Conservation (phyloP, 495 filamentous ascomycete genomes). For the Penicillium pulvis region DNA sequence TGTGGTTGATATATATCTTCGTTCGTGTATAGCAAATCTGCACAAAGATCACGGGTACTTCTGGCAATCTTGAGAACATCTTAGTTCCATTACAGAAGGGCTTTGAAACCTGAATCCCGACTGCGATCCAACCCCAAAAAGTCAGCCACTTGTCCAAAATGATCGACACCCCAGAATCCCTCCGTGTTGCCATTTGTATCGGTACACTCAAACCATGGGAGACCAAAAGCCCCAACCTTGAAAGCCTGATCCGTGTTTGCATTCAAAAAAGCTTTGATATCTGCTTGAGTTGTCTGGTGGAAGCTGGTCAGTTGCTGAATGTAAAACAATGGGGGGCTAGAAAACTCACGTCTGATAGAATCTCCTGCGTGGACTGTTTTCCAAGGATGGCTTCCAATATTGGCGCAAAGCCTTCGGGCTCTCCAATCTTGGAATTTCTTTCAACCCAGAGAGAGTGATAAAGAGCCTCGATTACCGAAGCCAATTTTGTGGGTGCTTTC, state of each 20-base stretch:
- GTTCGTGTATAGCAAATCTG: too few relatives aligned
- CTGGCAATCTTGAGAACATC: neutral
- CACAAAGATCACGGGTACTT: too few relatives aligned
- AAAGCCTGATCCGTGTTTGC: constrained; percentile 62
- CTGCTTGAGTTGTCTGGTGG: constrained; percentile 35
- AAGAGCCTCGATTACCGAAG: constrained; percentile 48
- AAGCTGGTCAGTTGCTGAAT: neutral
- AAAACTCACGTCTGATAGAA: constrained; percentile 39
- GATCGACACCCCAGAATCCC: constrained; percentile 71
- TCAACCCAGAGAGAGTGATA: constrained; percentile 62
- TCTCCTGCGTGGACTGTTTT: constrained; percentile 39
- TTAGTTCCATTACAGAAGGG: constrained; percentile 20
- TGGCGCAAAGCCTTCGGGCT: constrained; percentile 49
- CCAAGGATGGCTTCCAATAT: constrained; percentile 56
- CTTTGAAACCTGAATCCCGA: constrained; percentile 33
- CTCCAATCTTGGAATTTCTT: constrained; percentile 45
- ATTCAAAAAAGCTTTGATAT: constrained; percentile 55
- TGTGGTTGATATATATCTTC: too few relatives aligned
- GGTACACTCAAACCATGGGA: constrained; percentile 71
- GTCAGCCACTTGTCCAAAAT: constrained; percentile 63
- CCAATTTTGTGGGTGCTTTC: constrained; percentile 45
- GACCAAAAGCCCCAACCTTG: constrained; percentile 64
- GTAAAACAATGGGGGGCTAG: neutral
- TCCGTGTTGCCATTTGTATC: constrained; percentile 61
- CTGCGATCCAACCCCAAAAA: constrained; percentile 58